Conservation (phyloP, 345 rosid species). For the Heritiera fomes region DNA sequence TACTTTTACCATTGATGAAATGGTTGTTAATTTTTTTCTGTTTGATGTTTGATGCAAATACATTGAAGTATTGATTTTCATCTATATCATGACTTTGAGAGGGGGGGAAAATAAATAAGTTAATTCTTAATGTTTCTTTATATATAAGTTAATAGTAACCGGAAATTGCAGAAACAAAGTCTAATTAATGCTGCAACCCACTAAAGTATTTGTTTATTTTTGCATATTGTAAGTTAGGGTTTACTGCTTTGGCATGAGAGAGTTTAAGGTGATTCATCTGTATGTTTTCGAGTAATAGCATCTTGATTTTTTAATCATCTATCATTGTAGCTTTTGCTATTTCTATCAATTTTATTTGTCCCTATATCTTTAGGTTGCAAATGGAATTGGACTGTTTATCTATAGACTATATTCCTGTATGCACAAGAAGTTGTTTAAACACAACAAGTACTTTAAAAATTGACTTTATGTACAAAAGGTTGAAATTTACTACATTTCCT, state of each 20-base stretch:
- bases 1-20: not conserved
- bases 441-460: not conserved
- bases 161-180: not conserved
- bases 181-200: not conserved
- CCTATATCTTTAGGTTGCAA: not conserved
- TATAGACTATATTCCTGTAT: too few relatives aligned
- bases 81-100: not conserved
- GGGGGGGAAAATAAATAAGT: not conserved
- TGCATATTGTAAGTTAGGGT: not conserved
- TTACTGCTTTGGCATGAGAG: not conserved
- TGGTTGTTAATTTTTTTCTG: not conserved
- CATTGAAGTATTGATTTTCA: not conserved
- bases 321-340: not conserved
- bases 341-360: not conserved
- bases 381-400: not conserved
- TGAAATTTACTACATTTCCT: not conserved
- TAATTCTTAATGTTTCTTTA: not conserved
- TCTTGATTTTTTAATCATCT: not conserved
- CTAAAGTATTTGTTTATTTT: not conserved
- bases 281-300: not conserved
- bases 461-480: not conserved
- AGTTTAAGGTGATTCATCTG: not conserved
- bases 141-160: not conserved
- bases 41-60: slow-evolving; percentile 1
- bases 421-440: too few relatives aligned